These are phyloP conservation scores for Salicornia ramosissima DNA, from an alignment of 148 eudicot genomes.

Conservation along the genomic window DNA sequence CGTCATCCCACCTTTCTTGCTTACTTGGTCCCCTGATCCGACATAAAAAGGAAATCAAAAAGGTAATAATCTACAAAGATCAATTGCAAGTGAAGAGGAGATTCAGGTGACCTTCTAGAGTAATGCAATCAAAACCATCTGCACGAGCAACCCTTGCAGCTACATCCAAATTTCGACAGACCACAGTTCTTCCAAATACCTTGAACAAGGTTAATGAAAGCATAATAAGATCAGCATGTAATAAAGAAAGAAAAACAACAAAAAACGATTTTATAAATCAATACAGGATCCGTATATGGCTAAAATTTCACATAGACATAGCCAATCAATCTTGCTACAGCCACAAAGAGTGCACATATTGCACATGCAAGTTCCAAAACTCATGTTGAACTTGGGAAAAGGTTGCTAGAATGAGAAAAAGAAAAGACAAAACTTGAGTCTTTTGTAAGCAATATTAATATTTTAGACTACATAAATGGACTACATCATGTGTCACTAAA, in stretches of 20 bases:
- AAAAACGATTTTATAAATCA: neutral
- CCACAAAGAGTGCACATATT: neutral
- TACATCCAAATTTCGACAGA: slow-evolving; percentile 91
- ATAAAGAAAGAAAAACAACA: neutral
- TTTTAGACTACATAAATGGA: too few relatives aligned
- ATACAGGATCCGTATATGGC: neutral
- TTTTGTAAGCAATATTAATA: neutral
- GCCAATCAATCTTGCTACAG: neutral
- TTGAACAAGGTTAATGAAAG: slow-evolving; percentile 22
- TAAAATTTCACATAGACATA: neutral
- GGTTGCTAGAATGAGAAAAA: neutral
- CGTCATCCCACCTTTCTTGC: slow-evolving; percentile 99
- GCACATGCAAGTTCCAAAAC: neutral
- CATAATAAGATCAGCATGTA: neutral
- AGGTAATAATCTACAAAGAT: neutral
- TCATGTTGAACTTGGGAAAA: neutral
- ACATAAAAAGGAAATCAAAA: slow-evolving; percentile 21
- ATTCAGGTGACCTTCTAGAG: slow-evolving; percentile 71
- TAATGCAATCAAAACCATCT: slow-evolving; percentile 92
- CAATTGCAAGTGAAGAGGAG: slow-evolving; percentile 12
- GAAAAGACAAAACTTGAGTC: neutral
- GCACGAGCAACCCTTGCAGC: slow-evolving; percentile 88
- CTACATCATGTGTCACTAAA: too few relatives aligned
- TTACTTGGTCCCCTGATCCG: slow-evolving; percentile 91
- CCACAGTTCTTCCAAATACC: slow-evolving; percentile 93